A percentile compares a stretch with the other conserved stretches of the same genome.
Conservation (phyloP, 768 basidiomycete species). For the Amanita polypyramis region DNA sequence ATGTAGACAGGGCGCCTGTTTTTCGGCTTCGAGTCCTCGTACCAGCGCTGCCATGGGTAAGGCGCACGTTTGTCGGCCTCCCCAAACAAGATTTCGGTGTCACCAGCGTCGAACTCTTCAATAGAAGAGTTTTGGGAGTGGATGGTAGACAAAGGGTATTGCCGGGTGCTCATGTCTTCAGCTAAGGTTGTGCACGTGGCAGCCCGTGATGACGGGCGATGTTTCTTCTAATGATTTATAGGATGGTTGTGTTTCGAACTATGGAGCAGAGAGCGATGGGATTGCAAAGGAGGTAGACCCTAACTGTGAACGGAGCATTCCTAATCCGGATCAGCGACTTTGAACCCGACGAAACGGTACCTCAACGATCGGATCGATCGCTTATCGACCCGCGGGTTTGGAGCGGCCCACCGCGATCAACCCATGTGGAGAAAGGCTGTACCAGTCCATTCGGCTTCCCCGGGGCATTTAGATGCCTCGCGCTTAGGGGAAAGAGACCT, state of each 20-base stretch:
- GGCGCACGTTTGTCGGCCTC: slow-evolving; percentile 5
- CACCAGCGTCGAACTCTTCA: not conserved
- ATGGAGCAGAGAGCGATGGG: not conserved
- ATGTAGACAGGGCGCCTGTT: slow-evolving; percentile 12
- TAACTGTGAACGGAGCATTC: too few relatives aligned
- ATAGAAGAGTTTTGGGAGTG: not conserved
- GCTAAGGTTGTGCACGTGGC: too few relatives aligned
- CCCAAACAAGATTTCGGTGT: slow-evolving; percentile 8
- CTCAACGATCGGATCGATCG: too few relatives aligned
- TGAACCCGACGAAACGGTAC: too few relatives aligned
- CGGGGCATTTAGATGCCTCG: not conserved
- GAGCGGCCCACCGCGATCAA: too few relatives aligned
- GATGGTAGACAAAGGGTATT: slow-evolving; percentile 2
- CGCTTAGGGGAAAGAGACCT: too few relatives aligned
- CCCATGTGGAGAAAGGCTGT: too few relatives aligned
- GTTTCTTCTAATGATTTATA: not conserved
- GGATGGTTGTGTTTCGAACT: not conserved
- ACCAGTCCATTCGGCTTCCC: too few relatives aligned
- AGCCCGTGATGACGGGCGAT: too few relatives aligned
- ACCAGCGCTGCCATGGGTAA: not conserved
- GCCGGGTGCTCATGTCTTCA: not conserved
- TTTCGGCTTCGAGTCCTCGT: not conserved
- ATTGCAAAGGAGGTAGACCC: too few relatives aligned
- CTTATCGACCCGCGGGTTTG: too few relatives aligned
- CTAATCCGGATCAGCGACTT: too few relatives aligned